Percentiles rank a stretch among this genome's conserved stretches.
phyloP scores from a whole-genome alignment of 257 asterid genomes.

The Penstemon barbatus region DNA sequence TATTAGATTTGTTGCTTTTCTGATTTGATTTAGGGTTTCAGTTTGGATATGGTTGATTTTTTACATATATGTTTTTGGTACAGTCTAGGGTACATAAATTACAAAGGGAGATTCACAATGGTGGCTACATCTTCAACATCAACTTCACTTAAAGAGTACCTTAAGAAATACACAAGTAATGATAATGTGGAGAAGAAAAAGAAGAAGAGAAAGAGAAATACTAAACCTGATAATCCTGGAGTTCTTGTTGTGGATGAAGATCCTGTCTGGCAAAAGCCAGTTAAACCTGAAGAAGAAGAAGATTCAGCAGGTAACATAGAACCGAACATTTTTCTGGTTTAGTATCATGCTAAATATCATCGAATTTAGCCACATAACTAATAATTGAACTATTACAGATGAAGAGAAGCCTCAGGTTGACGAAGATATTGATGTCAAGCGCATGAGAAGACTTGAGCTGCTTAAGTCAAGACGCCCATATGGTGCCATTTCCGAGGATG shows the following conservation, averaged over 20 bases:
- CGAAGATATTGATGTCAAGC: slow-evolving; percentile 83
- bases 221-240: slow-evolving; percentile 44
- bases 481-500: slow-evolving; percentile 86
- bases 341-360: slow-evolving; percentile 16
- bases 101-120: slow-evolving; percentile 30
- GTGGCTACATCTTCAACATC: slow-evolving; percentile 46
- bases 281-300: slow-evolving; percentile 61
- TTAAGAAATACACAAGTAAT: slow-evolving; percentile 61
- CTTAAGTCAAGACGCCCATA: slow-evolving; percentile 54
- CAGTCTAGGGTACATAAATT: too few relatives aligned
- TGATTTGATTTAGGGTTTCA: too few relatives aligned
- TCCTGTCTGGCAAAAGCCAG: slow-evolving; percentile 82
- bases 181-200: slow-evolving; percentile 57
- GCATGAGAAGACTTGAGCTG: slow-evolving; percentile 74
- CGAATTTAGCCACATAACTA: slow-evolving; percentile 33
- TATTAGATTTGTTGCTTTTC: too few relatives aligned
- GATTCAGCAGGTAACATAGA: slow-evolving; percentile 55
- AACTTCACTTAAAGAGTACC: slow-evolving; percentile 72
- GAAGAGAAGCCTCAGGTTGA: slow-evolving; percentile 85
- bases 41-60: too few relatives aligned
- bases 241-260: slow-evolving; percentile 76
- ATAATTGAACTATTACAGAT: slow-evolving; percentile 35
- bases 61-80: too few relatives aligned
- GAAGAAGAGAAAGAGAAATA: slow-evolving; percentile 48
- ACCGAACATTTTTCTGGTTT: neutral